These are phyloP conservation scores for Blastobotrys serpentis DNA, from an alignment of 1,139 yeast species.

Conservation along the genomic window DNA sequence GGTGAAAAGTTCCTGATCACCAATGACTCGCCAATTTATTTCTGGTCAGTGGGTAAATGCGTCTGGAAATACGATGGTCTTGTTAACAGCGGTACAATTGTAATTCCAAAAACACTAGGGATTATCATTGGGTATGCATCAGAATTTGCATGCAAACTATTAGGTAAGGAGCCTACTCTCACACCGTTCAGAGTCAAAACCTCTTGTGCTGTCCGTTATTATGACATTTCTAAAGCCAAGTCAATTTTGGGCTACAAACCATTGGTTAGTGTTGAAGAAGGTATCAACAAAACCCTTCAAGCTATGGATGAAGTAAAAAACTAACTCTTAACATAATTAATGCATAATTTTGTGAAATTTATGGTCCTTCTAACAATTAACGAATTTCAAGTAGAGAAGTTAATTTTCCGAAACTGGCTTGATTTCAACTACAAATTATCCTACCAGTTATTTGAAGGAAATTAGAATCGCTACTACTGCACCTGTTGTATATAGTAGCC, in stretches of 20 bases:
- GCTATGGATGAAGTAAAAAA: conserved; percentile 72
- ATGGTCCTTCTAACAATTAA: too few species aligned
- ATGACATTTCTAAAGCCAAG: conserved; percentile 87
- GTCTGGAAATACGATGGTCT: conserved; percentile 97
- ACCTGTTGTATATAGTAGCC: conserved; percentile 11
- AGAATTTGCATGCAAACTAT: conserved; percentile 63
- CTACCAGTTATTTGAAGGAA: neutral
- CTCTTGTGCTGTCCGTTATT: conserved; percentile 94
- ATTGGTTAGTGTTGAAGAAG: conserved; percentile 74
- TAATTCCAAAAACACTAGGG: conserved; percentile 70
- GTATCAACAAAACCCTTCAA: conserved; percentile 73
- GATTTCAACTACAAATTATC: neutral
- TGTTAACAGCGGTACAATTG: conserved; percentile 66
- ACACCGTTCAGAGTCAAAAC: conserved; percentile 94
- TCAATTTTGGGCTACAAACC: conserved; percentile 75
- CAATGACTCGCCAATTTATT: conserved; percentile 91
- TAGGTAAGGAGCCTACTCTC: conserved; percentile 86
- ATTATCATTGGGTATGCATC: conserved; percentile 76
- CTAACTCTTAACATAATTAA: neutral
- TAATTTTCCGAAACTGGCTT: neutral
- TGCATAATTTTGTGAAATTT: too few species aligned
- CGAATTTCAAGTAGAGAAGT: too few species aligned
- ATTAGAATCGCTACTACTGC: neutral
- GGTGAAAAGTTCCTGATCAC: conserved; percentile 91
- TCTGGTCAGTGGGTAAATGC: conserved; percentile 95